A percentile compares a stretch with the other conserved stretches of the same genome.
Conservation (phyloP, 441 rosid genomes). For the Gossypium laxum region DNA sequence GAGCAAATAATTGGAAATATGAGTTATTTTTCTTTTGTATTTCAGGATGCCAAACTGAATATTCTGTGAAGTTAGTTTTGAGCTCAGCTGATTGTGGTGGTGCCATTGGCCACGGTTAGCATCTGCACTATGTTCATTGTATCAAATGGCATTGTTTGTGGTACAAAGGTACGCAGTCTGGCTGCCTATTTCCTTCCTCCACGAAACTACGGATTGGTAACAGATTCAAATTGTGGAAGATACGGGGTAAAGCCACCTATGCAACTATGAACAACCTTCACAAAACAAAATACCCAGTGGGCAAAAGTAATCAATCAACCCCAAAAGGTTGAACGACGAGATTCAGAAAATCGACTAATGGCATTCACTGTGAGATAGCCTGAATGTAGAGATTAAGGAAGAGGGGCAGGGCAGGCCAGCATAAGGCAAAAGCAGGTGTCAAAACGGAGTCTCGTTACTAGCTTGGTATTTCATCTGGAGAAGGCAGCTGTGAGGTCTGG, state of each 20-base stretch:
- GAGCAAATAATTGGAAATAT: not conserved
- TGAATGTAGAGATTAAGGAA: not conserved
- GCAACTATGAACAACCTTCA: not conserved
- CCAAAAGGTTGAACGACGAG: not conserved
- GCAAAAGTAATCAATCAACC: not conserved
- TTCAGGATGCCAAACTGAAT: conserved; percentile 2
- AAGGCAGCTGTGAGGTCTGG: not conserved
- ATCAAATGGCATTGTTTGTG: not conserved
- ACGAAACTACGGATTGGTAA: not conserved
- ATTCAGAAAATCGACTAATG: not conserved
- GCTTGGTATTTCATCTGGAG: not conserved
- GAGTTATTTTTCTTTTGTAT: not conserved
- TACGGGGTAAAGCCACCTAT: not conserved
- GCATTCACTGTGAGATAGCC: not conserved
- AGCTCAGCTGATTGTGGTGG: not conserved
- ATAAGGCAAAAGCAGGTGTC: not conserved
- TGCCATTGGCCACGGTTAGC: not conserved
- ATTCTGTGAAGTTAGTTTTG: not conserved
- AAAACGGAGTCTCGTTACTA: not conserved
- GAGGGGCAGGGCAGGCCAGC: no score
- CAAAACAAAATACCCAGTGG: not conserved
- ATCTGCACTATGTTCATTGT: not conserved
- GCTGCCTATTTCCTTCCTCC: not conserved
- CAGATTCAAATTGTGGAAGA: not conserved
- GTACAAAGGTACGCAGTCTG: not conserved